Evolutionary conservation across 257 asterid species (phyloP), one percentile per base, ranked within the genome.

Genomic region (Anisodus acutangulus): DNA sequence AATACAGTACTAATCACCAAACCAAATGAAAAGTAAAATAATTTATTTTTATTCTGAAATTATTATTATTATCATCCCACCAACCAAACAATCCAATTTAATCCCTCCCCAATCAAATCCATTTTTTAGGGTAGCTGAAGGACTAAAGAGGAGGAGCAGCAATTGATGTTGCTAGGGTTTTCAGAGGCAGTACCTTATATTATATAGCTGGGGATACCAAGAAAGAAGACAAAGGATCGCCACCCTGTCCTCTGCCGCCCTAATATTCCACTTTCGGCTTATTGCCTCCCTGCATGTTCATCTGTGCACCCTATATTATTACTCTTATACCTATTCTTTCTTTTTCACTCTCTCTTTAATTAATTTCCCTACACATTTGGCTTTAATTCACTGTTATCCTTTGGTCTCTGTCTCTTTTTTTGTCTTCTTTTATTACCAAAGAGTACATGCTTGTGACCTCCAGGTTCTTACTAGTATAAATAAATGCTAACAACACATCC

Each of bases 321-420:
- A 54, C 59, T 12, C 35, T 31, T 31, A 31, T 51, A 54, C 8
- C 19, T 43, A 19, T 35, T 39, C 31, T 26, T 78, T 9, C 13
- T 22, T 13, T 54, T 8, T 53, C 78, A 15, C 47, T 63, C 11
- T 22, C 26, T 49, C 43, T 31, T 13, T 68, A 43, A 16, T 51
- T 54, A 54, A 13, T 26, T 70, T 84, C 80, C 88, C 83, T 78
- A 41, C 78, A 70, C 51, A 86, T 17, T 37, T 82, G 80, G 84
- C 90, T 90, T 90, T 86, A 89, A 89, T 87, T 89, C 91, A 87
- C 95, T 91, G 91, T 90, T 84, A 39, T 6, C 80, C 81, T 85
- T 87, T 86, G 90, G 89, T 58, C 35, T 72, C 83, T 83, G 84
- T 87, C 84, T 31, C 83, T 39, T 45, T 11, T 57, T 26, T 82